A percentile compares a stretch with the other conserved stretches of the same genome.
Conservation (phyloP, 805 yeast species). For the Candida oleophila region DNA sequence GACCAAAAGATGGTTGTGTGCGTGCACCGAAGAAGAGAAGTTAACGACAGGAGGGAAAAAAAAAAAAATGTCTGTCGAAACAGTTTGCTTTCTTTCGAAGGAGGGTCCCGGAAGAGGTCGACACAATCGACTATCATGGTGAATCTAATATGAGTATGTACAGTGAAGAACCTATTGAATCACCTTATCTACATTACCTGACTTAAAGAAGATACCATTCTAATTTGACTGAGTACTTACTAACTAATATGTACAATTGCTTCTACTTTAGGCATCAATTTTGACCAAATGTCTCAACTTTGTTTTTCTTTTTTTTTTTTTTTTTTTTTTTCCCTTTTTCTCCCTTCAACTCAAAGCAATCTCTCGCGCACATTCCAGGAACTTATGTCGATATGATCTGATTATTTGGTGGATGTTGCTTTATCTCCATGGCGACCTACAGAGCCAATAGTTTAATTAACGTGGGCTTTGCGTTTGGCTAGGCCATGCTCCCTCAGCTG, state of each 20-base stretch:
- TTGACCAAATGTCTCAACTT: not conserved
- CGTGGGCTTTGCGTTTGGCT: not conserved
- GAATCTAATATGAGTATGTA: slow-evolving; percentile 4
- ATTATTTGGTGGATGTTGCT: not conserved
- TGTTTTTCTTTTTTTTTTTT: not conserved
- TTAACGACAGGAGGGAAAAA: not conserved
- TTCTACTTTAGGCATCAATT: not conserved
- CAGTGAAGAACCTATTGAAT: slow-evolving; percentile 4
- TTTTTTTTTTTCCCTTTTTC: not conserved
- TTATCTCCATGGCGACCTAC: not conserved
- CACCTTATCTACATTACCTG: slow-evolving; percentile 9
- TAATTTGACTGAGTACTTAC: slow-evolving; percentile 5
- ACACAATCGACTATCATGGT: too few species aligned
- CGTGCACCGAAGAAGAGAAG: not conserved
- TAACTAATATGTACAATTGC: not conserved
- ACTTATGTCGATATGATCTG: not conserved
- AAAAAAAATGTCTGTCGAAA: not conserved
- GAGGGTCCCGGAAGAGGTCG: too few species aligned
- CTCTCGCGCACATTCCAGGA: not conserved
- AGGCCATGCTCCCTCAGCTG: too few species aligned
- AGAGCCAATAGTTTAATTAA: not conserved
- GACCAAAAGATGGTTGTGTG: not conserved
- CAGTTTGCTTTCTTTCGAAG: too few species aligned
- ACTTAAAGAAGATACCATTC: slow-evolving; percentile 6
- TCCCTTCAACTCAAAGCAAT: not conserved